Base-by-base conservation (phyloP, 2,329 filamentous ascomycete species). In the Apiospora phragmitis region DNA sequence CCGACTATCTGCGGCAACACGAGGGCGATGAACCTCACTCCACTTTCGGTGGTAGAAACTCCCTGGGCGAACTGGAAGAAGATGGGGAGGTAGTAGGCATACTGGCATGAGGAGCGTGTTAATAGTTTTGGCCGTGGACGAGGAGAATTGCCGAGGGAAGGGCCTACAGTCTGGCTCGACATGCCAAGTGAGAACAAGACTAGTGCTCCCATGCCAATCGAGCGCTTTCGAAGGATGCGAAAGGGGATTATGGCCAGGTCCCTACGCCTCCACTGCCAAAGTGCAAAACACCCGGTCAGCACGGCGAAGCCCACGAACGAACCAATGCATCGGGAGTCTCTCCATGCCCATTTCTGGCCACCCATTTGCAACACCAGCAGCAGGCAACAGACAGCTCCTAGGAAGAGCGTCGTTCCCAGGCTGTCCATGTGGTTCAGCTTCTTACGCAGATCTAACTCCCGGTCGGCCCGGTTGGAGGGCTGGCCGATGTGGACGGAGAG, bases 301-400 rank as follows among this genome's bases (percentile, higher is more conserved):
- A 81, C 77, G 1, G 77, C 86, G n/a, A 83, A 83, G 4, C 85
- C 84, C 6, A 84, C 80, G 69, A 90, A 84, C 24, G 89, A 79
- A 1, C 85, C 86, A 45, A 89, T 85, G 67, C 88, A 81, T 29
- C 79, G 80, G 12, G 82, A 77, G 78, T 81, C 83, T 69, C 77
- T 80, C 88, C 88, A 90, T 3, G 87, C 68, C 69, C 86, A 85
- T 26, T 83, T 77, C 47, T 83, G 80, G 47, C 12, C 88, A 14
- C 87, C 88, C 85, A 86, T 90, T 74, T 89, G 85, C 47, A 90
- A 80, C 8, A 87, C 88, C 3, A 90, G 81, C 12, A 90, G 79
- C 11, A 89, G 80, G 73, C 83, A 86, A 72, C 89, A 77, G 67
- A 89, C 82, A 47, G 84, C 83, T 0, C 87, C 85, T 29, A 88